These are phyloP conservation scores for Dichotomopilus funicola DNA, from an alignment of 2,329 filamentous ascomycete genomes.

Conservation along the genomic window DNA sequence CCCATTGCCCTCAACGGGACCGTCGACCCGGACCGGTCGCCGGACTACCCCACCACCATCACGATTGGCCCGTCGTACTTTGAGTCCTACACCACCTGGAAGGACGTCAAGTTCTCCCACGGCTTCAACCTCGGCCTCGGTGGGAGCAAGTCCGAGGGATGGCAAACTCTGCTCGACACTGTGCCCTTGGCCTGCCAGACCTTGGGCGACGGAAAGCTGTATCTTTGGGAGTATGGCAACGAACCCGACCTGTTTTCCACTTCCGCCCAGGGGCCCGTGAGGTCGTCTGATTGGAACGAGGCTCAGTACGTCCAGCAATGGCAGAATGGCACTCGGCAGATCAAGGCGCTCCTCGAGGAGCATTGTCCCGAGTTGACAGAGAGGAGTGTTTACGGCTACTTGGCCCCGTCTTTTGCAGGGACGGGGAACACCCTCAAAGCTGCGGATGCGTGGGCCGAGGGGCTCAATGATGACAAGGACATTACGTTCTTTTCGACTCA, in stretches of 20 bases:
- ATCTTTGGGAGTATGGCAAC: slow-evolving; percentile 58
- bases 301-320: slow-evolving; percentile 50
- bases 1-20: slow-evolving; percentile 46
- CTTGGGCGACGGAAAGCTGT: slow-evolving; percentile 43
- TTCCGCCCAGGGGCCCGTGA: slow-evolving; percentile 43
- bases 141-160: slow-evolving; percentile 44
- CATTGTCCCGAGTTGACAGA: slow-evolving; percentile 44
- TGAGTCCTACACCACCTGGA: slow-evolving; percentile 54
- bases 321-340: slow-evolving; percentile 46
- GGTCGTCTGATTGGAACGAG: slow-evolving; percentile 49
- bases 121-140: slow-evolving; percentile 54
- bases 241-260: slow-evolving; percentile 55
- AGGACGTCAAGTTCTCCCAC: slow-evolving; percentile 50
- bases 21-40: slow-evolving; percentile 41
- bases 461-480: slow-evolving; percentile 41
- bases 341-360: slow-evolving; percentile 39
- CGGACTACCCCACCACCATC: slow-evolving; percentile 55
- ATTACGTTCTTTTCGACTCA: slow-evolving; percentile 52
- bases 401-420: slow-evolving; percentile 54
- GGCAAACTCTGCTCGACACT: slow-evolving; percentile 47
- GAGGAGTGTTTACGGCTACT: slow-evolving; percentile 40
- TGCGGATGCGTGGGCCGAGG: slow-evolving; percentile 45
- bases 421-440: slow-evolving; percentile 45
- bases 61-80: slow-evolving; percentile 56
- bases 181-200: slow-evolving; percentile 52